Evolutionary conservation across 345 rosid genomes (phyloP).

Genomic region (Moringa oleifera): DNA sequence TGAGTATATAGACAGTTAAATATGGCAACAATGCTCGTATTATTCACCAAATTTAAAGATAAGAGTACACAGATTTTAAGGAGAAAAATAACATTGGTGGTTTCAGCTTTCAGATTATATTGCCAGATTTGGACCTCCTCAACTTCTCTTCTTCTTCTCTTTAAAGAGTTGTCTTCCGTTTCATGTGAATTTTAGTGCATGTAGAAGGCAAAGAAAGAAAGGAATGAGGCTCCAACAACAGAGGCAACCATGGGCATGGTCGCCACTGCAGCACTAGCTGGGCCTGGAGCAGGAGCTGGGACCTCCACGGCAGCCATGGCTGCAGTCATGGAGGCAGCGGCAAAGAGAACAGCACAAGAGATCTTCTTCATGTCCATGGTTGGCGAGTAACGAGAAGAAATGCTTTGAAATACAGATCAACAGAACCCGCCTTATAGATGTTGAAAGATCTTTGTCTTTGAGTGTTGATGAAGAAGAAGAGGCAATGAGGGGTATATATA

Average conservation of each 20-base stretch:
- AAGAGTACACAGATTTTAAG: no score
- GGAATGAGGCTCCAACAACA: background rate
- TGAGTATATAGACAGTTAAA: no score
- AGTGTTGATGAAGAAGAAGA: background rate
- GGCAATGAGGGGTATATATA: background rate
- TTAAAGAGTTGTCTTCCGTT: no score
- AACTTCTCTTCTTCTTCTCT: background rate
- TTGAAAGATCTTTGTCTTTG: background rate
- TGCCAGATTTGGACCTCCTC: background rate
- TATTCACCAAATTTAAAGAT: no score
- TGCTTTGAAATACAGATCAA: background rate
- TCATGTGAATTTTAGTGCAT: background rate
- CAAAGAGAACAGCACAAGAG: background rate
- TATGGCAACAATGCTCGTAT: no score
- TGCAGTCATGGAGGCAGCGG: background rate
- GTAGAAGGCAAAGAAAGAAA: background rate
- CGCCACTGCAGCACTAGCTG: background rate
- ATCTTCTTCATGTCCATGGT: background rate
- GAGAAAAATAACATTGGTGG: no score
- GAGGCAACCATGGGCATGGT: background rate
- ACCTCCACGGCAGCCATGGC: background rate
- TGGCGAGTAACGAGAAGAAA: background rate
- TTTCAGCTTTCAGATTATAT: no score
- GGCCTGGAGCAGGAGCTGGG: background rate
- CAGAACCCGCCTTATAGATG: no score